Conservation (phyloP, 352 stramenopile genomes). For the Globisporangium spinosum region DNA sequence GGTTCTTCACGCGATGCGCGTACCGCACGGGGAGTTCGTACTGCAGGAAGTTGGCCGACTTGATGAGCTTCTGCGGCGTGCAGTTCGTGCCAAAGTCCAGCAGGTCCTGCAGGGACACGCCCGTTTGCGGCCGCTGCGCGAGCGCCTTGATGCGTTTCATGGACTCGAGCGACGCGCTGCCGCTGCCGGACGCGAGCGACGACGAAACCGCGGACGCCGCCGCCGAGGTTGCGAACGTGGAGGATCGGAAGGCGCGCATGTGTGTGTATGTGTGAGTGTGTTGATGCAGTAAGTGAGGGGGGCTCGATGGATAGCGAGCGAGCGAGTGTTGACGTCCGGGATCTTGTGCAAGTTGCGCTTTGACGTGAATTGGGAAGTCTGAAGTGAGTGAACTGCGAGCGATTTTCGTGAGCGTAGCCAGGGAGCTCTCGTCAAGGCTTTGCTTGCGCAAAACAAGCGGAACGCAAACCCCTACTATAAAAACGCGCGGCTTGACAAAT, state of each 20-base stretch:
- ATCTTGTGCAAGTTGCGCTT: constrained; percentile 9
- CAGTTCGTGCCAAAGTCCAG: constrained; percentile 86
- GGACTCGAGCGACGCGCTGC: constrained; percentile 13
- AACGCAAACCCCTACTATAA: not conserved
- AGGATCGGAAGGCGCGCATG: constrained; percentile 21
- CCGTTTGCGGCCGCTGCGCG: constrained; percentile 72
- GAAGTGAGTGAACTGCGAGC: not conserved
- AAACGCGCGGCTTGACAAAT: not conserved
- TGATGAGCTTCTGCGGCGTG: constrained; percentile 83
- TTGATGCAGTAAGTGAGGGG: not conserved
- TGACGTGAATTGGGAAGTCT: constrained; percentile 3
- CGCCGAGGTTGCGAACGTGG: constrained; percentile 13
- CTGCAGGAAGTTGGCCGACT: constrained; percentile 95
- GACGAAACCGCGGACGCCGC: constrained; percentile 5
- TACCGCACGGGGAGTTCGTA: constrained; percentile 98
- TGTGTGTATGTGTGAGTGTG: not conserved
- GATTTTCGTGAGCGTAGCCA: not conserved
- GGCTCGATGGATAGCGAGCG: too few species aligned
- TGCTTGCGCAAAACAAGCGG: constrained; percentile 7
- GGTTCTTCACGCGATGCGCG: constrained; percentile 93
- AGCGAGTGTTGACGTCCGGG: not conserved
- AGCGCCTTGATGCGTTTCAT: constrained; percentile 66
- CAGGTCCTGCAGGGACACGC: constrained; percentile 85
- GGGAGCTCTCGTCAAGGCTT: not conserved
- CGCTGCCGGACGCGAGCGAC: not conserved